Evolutionary conservation across 148 eudicot species (phyloP).

Genomic region (Silene uniflora): DNA sequence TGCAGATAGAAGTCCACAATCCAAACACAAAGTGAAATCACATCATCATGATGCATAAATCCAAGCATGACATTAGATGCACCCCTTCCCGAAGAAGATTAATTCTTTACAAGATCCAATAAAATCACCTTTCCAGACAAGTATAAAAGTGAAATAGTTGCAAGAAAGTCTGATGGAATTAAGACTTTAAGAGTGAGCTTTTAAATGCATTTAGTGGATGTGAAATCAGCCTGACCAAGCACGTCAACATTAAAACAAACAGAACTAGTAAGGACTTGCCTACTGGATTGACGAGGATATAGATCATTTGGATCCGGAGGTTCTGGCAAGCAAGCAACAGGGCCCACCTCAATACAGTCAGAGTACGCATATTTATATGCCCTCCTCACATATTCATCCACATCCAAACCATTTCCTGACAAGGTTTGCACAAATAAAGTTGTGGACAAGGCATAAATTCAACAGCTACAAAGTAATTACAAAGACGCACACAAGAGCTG

Average conservation of each 20-base stretch:
- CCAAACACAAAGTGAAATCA: constrained; percentile 7
- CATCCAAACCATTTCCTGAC: constrained; percentile 93
- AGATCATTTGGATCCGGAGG: constrained; percentile 94
- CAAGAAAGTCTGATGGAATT: neutral
- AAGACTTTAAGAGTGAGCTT: neutral
- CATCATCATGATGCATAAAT: constrained; percentile 5
- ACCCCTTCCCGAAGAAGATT: neutral
- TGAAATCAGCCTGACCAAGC: neutral
- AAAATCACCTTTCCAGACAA: neutral
- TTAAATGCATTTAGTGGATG: neutral
- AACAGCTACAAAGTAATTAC: neutral
- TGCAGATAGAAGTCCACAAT: constrained; percentile 32
- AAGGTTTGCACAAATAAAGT: constrained; percentile 6
- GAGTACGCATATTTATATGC: constrained; percentile 96
- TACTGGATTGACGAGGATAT: constrained; percentile 85
- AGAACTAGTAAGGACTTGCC: constrained; percentile 44
- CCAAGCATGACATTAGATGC: neutral
- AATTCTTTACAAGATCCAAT: neutral
- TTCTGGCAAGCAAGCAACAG: constrained; percentile 88
- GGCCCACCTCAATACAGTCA: constrained; percentile 96
- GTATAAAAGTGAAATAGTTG: neutral
- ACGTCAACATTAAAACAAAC: neutral
- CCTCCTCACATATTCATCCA: constrained; percentile 94
- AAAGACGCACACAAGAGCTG: neutral
- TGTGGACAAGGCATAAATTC: neutral